phyloP scores from a whole-genome alignment of 257 asterid species.

The Leonotis leonurus region DNA sequence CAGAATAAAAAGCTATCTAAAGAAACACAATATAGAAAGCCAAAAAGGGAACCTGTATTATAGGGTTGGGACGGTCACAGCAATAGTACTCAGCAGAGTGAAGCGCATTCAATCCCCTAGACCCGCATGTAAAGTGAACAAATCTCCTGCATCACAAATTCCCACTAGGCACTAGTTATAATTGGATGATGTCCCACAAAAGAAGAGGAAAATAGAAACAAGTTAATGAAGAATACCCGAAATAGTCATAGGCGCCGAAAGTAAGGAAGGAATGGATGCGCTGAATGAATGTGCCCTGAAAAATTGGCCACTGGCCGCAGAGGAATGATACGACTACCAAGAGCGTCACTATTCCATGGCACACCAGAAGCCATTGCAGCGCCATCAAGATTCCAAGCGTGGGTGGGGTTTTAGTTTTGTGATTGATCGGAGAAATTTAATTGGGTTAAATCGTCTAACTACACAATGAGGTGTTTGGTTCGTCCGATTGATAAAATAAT shows the following conservation, averaged over 20 bases:
- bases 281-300: constrained; percentile 78
- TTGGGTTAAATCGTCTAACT: too few species aligned
- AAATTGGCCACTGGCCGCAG: constrained; percentile 98
- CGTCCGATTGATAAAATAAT: too few species aligned
- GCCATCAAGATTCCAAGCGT: constrained; percentile 43
- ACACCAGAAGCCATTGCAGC: constrained; percentile 68
- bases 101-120: constrained; percentile 56
- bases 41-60: constrained; percentile 58
- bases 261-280: constrained; percentile 73
- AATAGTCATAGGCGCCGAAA: constrained; percentile 77
- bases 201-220: too few species aligned
- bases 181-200: too few species aligned
- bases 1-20: not conserved
- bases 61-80: constrained; percentile 92
- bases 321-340: constrained; percentile 79
- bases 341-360: constrained; percentile 71
- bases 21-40: not conserved
- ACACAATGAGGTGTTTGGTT: too few species aligned
- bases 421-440: not conserved
- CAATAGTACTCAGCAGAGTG: constrained; percentile 66
- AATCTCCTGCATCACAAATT: constrained; percentile 52
- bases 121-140: constrained; percentile 58
- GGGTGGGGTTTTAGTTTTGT: not conserved
- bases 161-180: too few species aligned
- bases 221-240: constrained; percentile 42